Base-by-base conservation (phyloP, 495 filamentous ascomycete species). In the Opeltia flavorubescens region DNA sequence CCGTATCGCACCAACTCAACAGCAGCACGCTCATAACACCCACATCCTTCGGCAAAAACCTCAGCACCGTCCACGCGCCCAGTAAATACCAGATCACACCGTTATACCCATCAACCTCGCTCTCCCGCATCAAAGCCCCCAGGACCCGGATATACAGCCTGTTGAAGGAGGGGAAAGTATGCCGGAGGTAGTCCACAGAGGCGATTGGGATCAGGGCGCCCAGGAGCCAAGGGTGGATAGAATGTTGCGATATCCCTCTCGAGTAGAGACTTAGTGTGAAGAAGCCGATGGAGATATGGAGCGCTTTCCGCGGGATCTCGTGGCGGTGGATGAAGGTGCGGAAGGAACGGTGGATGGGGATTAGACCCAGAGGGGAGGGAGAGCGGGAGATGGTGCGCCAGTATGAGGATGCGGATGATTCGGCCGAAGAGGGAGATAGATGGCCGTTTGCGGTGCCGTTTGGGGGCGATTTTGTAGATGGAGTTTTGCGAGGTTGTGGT, bases 1-100 rank as follows among this genome's bases (percentile, higher is more conserved):
- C 93, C 4, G 93, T 95, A 58, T 99, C 91, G 60, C 91, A 99
- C 91, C 91, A 99, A 54, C 83, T 89, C 6, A 99, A 74, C 42
- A 99, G 72, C 48, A 96, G 68, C 12, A 95, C 80, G 20, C 81
- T 76, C 69, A 99, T 81, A 7, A 94, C 78, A 2, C 81, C 86
- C n/a, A 96, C 75, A 53, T 99, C 91, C 62, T 95, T 96, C 23
- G 88, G 88, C 60, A 88, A 89, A 62, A 86, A 88, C 47, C 76
- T 72, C 34, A 99, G 72, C 21, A 85, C 88, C 15, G 77, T 72
- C 70, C 86, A 95, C 18, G 88, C 81, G 12, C 91, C 91, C 9
- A 94, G 73, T 5, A 99, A 75, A 57, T 95, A 99, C 74, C 84
- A 95, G 46, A 99, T 89, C 44, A 95, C 89, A 33, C 91, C 91